Evolutionary conservation across 306 rosid genomes (phyloP).

Genomic region (Sicyos baderoa): DNA sequence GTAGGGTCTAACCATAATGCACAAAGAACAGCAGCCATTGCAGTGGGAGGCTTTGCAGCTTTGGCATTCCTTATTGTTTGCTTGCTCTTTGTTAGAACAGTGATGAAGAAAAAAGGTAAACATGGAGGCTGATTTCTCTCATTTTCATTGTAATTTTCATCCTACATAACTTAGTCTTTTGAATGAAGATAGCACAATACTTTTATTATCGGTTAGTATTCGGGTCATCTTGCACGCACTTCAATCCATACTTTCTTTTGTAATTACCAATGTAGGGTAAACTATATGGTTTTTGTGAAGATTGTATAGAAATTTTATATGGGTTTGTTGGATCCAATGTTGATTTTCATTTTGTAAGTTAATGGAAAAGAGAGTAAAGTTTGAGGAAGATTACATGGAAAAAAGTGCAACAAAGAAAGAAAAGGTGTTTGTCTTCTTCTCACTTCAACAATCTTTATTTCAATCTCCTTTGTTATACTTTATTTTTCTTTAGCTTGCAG

Average conservation of each 20-base stretch:
- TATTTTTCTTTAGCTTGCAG: neutral
- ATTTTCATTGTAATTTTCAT: neutral
- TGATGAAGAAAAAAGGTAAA: constrained; percentile 51
- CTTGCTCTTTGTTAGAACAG: constrained; percentile 44
- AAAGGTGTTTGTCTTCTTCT: constrained; percentile 9
- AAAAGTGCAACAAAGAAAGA: constrained; percentile 10
- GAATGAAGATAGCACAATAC: constrained; percentile 7
- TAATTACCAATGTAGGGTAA: neutral
- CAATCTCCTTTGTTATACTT: constrained; percentile 2
- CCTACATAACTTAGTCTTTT: neutral
- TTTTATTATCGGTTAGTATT: neutral
- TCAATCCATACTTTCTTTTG: neutral
- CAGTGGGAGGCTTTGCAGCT: constrained; percentile 81
- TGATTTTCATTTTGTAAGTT: neutral
- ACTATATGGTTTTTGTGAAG: neutral
- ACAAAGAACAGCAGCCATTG: constrained; percentile 68
- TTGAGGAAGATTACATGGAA: neutral
- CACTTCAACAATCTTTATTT: neutral
- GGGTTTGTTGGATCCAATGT: neutral
- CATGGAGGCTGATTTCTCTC: constrained; percentile 23
- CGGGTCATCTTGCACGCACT: too few species aligned
- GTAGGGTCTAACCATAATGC: constrained; percentile 34
- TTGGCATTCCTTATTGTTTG: constrained; percentile 65
- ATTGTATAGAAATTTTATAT: neutral
- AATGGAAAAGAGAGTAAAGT: neutral